phyloP scores from a whole-genome alignment of 176 grass and related monocot species.

The Eleusine coracana region DNA sequence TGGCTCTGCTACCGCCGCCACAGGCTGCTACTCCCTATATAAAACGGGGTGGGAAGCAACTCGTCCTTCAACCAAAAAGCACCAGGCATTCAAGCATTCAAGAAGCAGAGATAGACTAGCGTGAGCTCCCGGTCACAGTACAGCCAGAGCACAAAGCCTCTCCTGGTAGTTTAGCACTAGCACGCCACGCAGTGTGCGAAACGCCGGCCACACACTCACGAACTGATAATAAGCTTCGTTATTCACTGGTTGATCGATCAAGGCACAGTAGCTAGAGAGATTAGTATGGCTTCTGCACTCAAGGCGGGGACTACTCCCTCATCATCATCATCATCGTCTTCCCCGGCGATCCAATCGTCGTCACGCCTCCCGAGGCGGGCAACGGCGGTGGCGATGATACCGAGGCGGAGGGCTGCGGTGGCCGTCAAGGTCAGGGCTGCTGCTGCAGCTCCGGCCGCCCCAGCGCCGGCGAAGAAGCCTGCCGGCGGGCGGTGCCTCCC shows the following conservation, averaged over 20 bases:
- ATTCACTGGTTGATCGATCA: not conserved
- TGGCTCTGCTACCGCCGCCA: not conserved
- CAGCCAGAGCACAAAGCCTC: not conserved
- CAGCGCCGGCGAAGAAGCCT: not conserved
- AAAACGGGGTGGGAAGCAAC: not conserved
- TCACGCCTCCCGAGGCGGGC: not conserved
- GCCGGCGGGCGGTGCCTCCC: not conserved
- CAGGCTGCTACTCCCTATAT: not conserved
- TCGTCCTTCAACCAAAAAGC: not conserved
- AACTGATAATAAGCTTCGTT: not conserved
- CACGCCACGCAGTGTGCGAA: not conserved
- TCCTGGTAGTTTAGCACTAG: not conserved
- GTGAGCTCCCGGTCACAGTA: not conserved
- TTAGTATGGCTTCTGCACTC: conserved; percentile 26
- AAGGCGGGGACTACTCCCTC: conserved; percentile 3
- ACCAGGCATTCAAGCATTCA: not conserved
- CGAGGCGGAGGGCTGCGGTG: not conserved
- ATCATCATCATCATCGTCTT: not conserved
- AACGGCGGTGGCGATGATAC: not conserved
- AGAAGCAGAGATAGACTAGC: not conserved
- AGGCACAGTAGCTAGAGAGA: not conserved
- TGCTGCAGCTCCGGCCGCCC: not conserved
- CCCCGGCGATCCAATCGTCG: not conserved
- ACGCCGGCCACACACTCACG: not conserved
- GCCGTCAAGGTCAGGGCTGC: not conserved